A percentile compares a stretch with the other conserved stretches of the same genome.
These are phyloP conservation scores for Penicillium waksmanii DNA, from an alignment of 495 filamentous ascomycete genomes.

Conservation along the genomic window DNA sequence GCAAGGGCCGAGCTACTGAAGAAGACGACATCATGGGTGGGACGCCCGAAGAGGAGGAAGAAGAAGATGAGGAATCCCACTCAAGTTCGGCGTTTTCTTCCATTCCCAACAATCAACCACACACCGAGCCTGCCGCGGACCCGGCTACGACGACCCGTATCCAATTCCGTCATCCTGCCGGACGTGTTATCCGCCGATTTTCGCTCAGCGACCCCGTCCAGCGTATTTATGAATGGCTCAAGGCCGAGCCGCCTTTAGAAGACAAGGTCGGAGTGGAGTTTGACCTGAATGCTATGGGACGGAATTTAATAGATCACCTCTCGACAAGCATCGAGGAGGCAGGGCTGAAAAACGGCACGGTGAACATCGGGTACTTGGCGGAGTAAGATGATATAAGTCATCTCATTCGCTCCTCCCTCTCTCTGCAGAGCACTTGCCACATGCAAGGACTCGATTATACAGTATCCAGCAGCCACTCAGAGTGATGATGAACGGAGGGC, in stretches of 20 bases:
- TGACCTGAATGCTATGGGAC: constrained; percentile 80
- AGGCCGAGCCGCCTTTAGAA: constrained; percentile 70
- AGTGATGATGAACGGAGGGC: neutral
- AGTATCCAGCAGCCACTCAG: no score
- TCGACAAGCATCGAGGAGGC: constrained; percentile 77
- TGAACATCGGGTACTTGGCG: constrained; percentile 89
- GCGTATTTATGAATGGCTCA: constrained; percentile 94
- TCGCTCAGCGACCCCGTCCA: constrained; percentile 75
- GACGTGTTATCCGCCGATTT: constrained; percentile 83
- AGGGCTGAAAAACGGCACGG: constrained; percentile 84
- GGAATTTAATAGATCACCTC: constrained; percentile 76
- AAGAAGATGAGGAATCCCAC: constrained; percentile 15
- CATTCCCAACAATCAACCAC: constrained; percentile 73
- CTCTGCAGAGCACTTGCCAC: no score
- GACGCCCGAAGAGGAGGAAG: constrained; percentile 9
- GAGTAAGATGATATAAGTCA: constrained; percentile 43
- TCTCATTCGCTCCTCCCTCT: no score
- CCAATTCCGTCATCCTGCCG: constrained; percentile 83
- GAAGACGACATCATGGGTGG: constrained; percentile 43
- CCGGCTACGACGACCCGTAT: constrained; percentile 79
- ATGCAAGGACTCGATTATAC: no score
- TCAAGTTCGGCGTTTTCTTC: constrained; percentile 57
- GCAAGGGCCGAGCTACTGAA: constrained; percentile 63
- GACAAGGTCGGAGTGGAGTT: constrained; percentile 80
- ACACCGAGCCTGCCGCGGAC: constrained; percentile 73